Percentiles rank a stretch among this genome's conserved stretches.
Conservation (phyloP, 371 early-diverging fungal species). For the Zychaea mexicana region DNA sequence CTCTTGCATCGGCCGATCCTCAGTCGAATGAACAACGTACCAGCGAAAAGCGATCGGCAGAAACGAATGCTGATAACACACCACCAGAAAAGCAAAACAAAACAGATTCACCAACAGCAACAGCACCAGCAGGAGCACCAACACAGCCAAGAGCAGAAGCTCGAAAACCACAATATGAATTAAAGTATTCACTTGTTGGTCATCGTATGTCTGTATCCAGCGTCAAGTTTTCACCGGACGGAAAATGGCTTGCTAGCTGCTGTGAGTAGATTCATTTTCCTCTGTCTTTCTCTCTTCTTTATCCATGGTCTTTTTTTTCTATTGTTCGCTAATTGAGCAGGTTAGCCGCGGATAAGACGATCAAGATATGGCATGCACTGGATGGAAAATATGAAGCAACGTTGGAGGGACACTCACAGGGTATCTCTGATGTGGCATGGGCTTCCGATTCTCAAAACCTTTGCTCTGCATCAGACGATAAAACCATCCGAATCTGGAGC, state of each 20-base stretch:
- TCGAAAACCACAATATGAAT: constrained; percentile 83
- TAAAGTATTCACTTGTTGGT: constrained; percentile 88
- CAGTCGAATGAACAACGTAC: neutral
- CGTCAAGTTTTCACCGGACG: constrained; percentile 98
- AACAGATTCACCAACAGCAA: constrained; percentile 1
- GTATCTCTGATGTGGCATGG: constrained; percentile 97
- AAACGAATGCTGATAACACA: constrained; percentile 6
- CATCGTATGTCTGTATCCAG: constrained; percentile 95
- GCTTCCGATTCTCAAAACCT: constrained; percentile 86
- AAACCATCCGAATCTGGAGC: constrained; percentile 91
- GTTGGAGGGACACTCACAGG: constrained; percentile 89
- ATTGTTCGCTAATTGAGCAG: neutral
- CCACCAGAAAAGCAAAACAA: constrained; percentile 13
- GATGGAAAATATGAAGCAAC: constrained; percentile 87
- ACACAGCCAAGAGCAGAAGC: constrained; percentile 29
- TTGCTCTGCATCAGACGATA: constrained; percentile 95
- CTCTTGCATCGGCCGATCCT: neutral
- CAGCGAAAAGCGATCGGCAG: constrained; percentile 2
- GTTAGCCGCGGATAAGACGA: constrained; percentile 86
- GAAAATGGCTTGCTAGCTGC: constrained; percentile 93
- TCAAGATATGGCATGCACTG: constrained; percentile 91
- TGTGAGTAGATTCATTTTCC: constrained; percentile 57
- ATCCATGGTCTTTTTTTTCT: no score
- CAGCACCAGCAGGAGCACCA: constrained; percentile 15
- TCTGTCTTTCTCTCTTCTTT: no score